These are phyloP conservation scores for Cryptosporidium sp. DNA, from an alignment of 169 alveolate species.

Conservation along the genomic window DNA sequence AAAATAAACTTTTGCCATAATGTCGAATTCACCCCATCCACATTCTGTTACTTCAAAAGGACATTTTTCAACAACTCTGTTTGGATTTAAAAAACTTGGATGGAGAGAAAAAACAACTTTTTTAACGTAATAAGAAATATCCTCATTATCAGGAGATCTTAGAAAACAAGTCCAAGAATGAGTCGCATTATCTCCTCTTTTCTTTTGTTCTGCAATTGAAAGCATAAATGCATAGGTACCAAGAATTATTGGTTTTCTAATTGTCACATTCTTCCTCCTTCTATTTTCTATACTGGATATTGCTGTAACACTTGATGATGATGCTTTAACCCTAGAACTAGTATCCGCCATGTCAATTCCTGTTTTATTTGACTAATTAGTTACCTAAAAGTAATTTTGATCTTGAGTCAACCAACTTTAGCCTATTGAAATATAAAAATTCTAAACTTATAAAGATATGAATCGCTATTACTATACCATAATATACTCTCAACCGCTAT, in stretches of 20 bases:
- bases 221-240: conserved; percentile 82
- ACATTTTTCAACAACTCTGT: conserved; percentile 84
- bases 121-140: conserved; percentile 89
- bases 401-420: not conserved
- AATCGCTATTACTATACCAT: not conserved
- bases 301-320: conserved; percentile 13
- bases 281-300: conserved; percentile 61
- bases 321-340: not conserved
- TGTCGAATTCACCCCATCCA: conserved; percentile 94
- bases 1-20: conserved; percentile 84
- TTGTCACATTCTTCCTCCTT: conserved; percentile 80
- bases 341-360: conserved; percentile 3
- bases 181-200: conserved; percentile 89
- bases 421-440: not conserved
- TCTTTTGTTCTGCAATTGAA: conserved; percentile 86
- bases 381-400: conserved; percentile 4
- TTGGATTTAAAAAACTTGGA: conserved; percentile 92
- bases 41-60: conserved; percentile 90
- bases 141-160: conserved; percentile 91
- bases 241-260: conserved; percentile 80
- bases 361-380: not conserved
- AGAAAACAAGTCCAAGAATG: conserved; percentile 94
- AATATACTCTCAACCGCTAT: not conserved
- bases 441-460: not conserved
- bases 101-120: conserved; percentile 92